Evolutionary conservation across 306 rosid genomes (phyloP), one percentile per base, ranked within the genome.

Genomic region (Calophaca sinica): DNA sequence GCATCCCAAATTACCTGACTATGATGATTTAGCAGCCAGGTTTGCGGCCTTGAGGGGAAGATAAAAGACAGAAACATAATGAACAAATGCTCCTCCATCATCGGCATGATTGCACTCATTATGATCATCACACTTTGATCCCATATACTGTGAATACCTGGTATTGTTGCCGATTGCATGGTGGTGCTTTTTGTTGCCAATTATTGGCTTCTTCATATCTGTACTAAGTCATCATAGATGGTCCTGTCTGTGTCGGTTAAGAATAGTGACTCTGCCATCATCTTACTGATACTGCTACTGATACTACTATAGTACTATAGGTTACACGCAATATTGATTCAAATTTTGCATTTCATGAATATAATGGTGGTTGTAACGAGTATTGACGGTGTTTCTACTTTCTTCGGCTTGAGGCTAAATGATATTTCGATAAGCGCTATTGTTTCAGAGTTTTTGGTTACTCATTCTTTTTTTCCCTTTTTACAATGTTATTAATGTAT

Each of bases 1-100:
- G 70, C 99, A 96, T 76, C 99, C 99, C 26, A 96, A 96, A 55
- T 79, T 96, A 58, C 99, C 97, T 13, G 91, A 92, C 79, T 96
- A 86, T 62, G 99, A 92, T 58, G 98, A 90, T 85, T 83, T 96
- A 80, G 86, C 97, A 74, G 91, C 96, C 29, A 85, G 84, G 65
- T 85, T 94, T 86, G 96, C 96, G 3, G 96, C 97, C 58, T 68
- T 94, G 75, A 86, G 84, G 80, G 97, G 93, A 72, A 77, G 82
- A 75, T 90, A 60, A 80, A 63, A 59, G 72, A 68, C 39, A 60
- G 49, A 70, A 70, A 41, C 29, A 55, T 8, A 70, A 9, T 15
- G 39, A 38, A 62, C 48, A n/a, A 15, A 44, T 26, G 11, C 54
- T 79, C 72, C 68, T 41, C 60, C 61, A 59, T 70, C 72, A 72